Evolutionary conservation across 2,329 filamentous ascomycete genomes (phyloP).

Genomic region (Zymoseptoria pseudotritici): DNA sequence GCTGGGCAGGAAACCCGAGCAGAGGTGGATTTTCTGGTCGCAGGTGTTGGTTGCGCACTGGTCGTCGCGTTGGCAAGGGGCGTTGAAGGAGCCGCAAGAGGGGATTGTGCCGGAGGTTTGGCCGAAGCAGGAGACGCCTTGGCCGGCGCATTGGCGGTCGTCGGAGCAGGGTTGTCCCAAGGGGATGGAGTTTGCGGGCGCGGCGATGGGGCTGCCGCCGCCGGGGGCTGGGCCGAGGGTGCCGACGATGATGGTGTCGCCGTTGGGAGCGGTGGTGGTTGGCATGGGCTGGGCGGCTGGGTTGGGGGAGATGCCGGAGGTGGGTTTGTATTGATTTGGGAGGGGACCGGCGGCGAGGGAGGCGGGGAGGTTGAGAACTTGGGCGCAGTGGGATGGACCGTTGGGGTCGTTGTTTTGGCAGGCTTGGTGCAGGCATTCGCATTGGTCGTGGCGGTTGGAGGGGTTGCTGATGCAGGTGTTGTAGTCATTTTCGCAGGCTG

Average conservation of each 20-base stretch:
- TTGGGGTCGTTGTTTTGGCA: background rate
- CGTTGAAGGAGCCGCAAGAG: constrained; percentile 14
- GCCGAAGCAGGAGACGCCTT: constrained; percentile 13
- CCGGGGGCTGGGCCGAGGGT: constrained; percentile 1
- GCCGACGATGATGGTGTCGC: background rate
- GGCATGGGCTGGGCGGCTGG: background rate
- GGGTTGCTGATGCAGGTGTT: background rate
- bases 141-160: constrained; percentile 8
- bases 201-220: constrained; percentile 4
- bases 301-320: background rate
- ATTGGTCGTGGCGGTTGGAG: background rate
- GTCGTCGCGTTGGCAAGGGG: constrained; percentile 8
- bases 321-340: background rate
- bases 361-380: background rate
- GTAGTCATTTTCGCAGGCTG: background rate
- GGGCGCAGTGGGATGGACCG: background rate
- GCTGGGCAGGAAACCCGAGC: constrained; percentile 2
- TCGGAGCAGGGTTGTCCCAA: constrained; percentile 11
- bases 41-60: constrained; percentile 18
- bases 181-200: constrained; percentile 9
- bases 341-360: no score
- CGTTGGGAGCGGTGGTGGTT: background rate
- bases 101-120: constrained; percentile 4
- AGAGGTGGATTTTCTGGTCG: constrained; percentile 4
- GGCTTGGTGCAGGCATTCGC: background rate